A percentile compares a stretch with the other conserved stretches of the same genome.
These are phyloP conservation scores for Pseudogymnoascus sp. DNA, from an alignment of 2,329 filamentous ascomycete species.

Conservation along the genomic window DNA sequence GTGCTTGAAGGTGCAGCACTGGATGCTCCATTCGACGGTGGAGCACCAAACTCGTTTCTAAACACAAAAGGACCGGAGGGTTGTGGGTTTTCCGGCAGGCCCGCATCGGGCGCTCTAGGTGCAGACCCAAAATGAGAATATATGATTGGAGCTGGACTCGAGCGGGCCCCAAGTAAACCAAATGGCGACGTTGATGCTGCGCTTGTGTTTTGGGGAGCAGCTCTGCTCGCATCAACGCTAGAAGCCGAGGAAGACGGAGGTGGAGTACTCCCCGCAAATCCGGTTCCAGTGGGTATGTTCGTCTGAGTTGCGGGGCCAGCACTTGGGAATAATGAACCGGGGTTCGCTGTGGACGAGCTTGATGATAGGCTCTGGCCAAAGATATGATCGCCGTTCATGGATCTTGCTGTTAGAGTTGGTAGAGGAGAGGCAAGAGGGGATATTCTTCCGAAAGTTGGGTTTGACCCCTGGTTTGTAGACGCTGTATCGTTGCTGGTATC, in stretches of 20 bases:
- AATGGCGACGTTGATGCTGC: background rate
- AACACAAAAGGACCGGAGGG: background rate
- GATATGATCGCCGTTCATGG: background rate
- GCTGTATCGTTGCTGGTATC: background rate
- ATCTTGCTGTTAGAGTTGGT: background rate
- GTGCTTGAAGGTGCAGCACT: background rate
- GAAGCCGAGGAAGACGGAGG: slow-evolving; percentile 32
- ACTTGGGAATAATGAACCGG: background rate
- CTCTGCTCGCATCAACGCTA: slow-evolving; percentile 33
- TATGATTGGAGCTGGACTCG: background rate
- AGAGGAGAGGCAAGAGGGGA: background rate
- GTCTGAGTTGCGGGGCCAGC: background rate
- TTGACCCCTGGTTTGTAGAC: background rate
- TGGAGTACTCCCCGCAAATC: background rate
- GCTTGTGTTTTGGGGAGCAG: slow-evolving; percentile 19
- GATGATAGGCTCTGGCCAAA: background rate
- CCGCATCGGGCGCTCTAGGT: background rate
- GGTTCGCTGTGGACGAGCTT: background rate
- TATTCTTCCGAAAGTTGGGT: background rate
- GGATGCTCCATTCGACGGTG: background rate
- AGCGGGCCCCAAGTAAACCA: background rate
- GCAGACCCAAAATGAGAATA: background rate
- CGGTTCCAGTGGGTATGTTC: background rate
- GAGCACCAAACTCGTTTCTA: background rate
- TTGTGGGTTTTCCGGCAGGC: too few species aligned